phyloP scores from a whole-genome alignment of 2,329 filamentous ascomycete species.

The Cercospora zeina region DNA sequence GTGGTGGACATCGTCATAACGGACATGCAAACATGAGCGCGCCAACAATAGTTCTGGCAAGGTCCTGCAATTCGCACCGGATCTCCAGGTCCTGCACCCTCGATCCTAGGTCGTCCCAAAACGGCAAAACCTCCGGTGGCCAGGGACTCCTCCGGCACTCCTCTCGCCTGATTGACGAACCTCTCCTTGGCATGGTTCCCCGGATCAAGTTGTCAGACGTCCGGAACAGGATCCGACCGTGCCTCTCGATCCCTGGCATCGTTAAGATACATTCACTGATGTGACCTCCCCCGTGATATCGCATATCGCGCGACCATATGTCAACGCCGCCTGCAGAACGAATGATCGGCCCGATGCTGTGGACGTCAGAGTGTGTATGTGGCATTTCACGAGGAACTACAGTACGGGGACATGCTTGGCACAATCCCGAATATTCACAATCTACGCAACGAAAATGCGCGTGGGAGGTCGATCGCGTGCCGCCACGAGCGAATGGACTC shows the following conservation, averaged over 20 bases:
- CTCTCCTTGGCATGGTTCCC: conserved; percentile 9
- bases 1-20: neutral
- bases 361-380: no score
- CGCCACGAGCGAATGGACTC: neutral
- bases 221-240: no score
- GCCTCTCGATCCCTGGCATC: neutral
- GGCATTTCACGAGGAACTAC: neutral
- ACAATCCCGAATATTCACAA: neutral
- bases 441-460: neutral
- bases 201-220: neutral
- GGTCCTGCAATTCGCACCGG: conserved; percentile 16
- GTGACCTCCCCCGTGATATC: no score
- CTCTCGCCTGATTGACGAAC: conserved; percentile 18
- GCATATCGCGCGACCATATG: no score
- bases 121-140: conserved; percentile 23
- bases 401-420: neutral
- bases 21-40: neutral
- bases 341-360: no score
- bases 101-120: conserved; percentile 17
- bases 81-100: conserved; percentile 17
- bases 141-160: conserved; percentile 23
- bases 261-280: neutral
- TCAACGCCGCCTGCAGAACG: no score
- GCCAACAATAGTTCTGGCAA: conserved; percentile 17
- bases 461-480: neutral